phyloP scores from a whole-genome alignment of 345 rosid genomes.

The Camelina hispida region DNA sequence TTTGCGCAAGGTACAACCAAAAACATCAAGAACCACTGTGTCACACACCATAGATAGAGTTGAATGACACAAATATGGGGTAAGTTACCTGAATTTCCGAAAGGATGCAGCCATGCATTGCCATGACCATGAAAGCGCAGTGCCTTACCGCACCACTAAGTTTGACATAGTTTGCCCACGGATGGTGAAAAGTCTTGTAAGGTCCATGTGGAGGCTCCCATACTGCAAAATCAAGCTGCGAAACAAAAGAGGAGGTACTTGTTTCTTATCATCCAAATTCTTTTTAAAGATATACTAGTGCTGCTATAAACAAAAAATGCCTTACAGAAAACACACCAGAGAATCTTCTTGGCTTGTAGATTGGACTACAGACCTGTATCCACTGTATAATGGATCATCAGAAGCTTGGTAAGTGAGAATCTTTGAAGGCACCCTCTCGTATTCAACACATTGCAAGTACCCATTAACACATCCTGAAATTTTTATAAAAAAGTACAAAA shows the following conservation, averaged over 20 bases:
- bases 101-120: slow-evolving; percentile 93
- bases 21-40: slow-evolving; percentile 15
- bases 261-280: not conserved
- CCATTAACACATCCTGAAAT: slow-evolving; percentile 74
- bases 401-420: slow-evolving; percentile 88
- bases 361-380: slow-evolving; percentile 83
- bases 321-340: slow-evolving; percentile 50
- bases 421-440: slow-evolving; percentile 85
- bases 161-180: slow-evolving; percentile 79
- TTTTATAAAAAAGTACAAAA: slow-evolving; percentile 5
- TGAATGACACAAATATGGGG: not conserved
- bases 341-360: slow-evolving; percentile 88
- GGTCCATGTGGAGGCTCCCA: slow-evolving; percentile 99
- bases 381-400: slow-evolving; percentile 81
- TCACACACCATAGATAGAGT: not conserved
- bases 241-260: slow-evolving; percentile 7
- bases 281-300: not conserved
- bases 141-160: slow-evolving; percentile 87
- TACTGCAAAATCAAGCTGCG: slow-evolving; percentile 73
- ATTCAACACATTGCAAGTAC: slow-evolving; percentile 77
- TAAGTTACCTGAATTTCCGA: slow-evolving; percentile 81
- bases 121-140: slow-evolving; percentile 96
- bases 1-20: slow-evolving; percentile 10
- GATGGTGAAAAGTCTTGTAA: slow-evolving; percentile 68
- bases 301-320: slow-evolving; percentile 1